These are phyloP conservation scores for Rhizophlyctis rosea DNA, from an alignment of 192 early-diverging fungal species.

Conservation along the genomic window DNA sequence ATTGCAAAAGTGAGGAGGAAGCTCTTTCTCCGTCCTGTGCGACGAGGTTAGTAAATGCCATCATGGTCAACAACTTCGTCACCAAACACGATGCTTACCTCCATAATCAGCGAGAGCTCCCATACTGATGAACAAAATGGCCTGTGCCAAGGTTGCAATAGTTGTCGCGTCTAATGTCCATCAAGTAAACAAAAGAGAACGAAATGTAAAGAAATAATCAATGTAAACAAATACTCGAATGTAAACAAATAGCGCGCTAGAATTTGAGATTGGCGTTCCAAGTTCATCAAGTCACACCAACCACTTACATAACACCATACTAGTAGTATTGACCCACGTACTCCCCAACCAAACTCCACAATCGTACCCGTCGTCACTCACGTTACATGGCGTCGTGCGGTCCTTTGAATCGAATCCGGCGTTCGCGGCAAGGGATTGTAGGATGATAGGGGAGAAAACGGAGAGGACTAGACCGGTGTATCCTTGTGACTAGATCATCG, in stretches of 20 bases:
- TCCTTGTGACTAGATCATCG: neutral
- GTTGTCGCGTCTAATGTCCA: conserved; percentile 27
- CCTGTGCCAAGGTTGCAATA: conserved; percentile 25
- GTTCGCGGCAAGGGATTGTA: conserved; percentile 14
- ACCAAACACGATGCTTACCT: conserved; percentile 6
- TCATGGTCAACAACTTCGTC: neutral
- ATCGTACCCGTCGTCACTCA: conserved; percentile 11
- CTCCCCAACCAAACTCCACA: conserved; percentile 22
- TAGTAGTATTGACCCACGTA: conserved; percentile 24
- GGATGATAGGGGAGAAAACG: conserved; percentile 32
- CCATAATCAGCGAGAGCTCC: conserved; percentile 43
- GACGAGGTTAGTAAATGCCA: neutral
- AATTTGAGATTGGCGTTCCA: too few species aligned
- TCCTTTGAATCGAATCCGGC: conserved; percentile 11
- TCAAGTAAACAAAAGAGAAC: too few species aligned
- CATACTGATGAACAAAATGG: conserved; percentile 29
- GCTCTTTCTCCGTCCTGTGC: conserved; percentile 18
- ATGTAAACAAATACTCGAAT: neutral
- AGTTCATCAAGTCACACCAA: neutral
- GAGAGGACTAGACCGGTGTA: conserved; percentile 18
- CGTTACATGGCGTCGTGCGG: conserved; percentile 29
- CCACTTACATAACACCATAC: conserved; percentile 25
- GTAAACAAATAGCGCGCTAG: too few species aligned
- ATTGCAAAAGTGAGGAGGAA: conserved; percentile 23
- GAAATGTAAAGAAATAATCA: neutral